Base-by-base conservation (phyloP, 768 basidiomycete species). In the Pholiota molesta region DNA sequence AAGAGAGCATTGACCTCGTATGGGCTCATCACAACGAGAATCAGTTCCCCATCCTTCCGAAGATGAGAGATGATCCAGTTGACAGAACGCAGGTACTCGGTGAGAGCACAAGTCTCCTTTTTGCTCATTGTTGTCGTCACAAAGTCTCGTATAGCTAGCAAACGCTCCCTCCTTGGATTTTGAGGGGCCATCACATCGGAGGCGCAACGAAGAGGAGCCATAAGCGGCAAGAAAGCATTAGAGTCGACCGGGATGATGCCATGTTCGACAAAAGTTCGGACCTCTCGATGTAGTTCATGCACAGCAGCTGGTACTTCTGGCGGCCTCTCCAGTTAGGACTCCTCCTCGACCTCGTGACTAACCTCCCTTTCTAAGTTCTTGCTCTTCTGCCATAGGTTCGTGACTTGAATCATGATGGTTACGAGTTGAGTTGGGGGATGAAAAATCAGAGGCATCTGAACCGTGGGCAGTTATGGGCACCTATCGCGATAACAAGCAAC, bases 301-400 rank as follows among this genome's bases (percentile, higher is more conserved):
- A 53, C 7, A 7, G 72, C 73, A 6, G 78, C 65, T 4, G 35
- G 35, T 3, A 72, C 71, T 29, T 47, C 68, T 0, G 72, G 65
- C 5, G 80, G 77, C 5, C 79, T 72, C 64, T 80, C 70, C 1
- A 77, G 61, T 57, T 82, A 72, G 10, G 67, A 70, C 60, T 84
- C 82, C 6, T 65, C 68, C 63, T 83, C 81, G 4, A 75, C 69
- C 65, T 85, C 79, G 19, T 77, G 78, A 5, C 66, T 62, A 8
- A 85, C 69, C 59, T 85, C 82, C 26, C 83, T 70, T 57, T 85
- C n/a, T n/a, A n/a, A n/a, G n/a, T n/a, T n/a, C 84, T 61, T 84
- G 83, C 61, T 84, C 83, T 64, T 84, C 81, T 29, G 77, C 77
- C 67, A 80, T 65, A 14, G 53, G 65, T 21, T 37, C 61, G n/a